These are phyloP conservation scores for Globisporangium spiculum DNA, from an alignment of 352 stramenopile species.

Conservation along the genomic window DNA sequence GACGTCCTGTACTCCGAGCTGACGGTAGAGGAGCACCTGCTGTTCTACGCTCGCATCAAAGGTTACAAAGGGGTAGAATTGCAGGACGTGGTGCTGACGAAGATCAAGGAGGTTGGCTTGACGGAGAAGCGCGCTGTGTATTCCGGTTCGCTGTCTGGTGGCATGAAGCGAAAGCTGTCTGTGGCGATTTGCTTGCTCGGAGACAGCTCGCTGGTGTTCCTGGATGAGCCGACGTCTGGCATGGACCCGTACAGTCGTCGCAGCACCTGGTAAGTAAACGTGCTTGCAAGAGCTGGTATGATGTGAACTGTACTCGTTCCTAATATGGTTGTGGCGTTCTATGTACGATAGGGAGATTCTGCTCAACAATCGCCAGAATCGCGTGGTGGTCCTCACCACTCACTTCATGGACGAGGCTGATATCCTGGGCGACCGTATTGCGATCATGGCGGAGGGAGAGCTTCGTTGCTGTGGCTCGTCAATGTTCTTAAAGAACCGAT, in stretches of 20 bases:
- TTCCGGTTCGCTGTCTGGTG: slow-evolving; percentile 65
- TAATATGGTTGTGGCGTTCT: too few relatives aligned
- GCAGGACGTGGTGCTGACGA: too few relatives aligned
- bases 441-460: slow-evolving; percentile 72
- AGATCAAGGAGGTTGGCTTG: slow-evolving; percentile 45
- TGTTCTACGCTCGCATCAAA: too few relatives aligned
- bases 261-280: slow-evolving; percentile 64
- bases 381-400: slow-evolving; percentile 85
- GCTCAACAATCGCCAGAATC: slow-evolving; percentile 40
- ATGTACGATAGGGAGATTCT: slow-evolving; percentile 38
- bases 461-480: slow-evolving; percentile 48
- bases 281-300: too few relatives aligned
- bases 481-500: slow-evolving; percentile 77
- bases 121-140: slow-evolving; percentile 46
- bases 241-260: slow-evolving; percentile 95
- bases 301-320: too few relatives aligned
- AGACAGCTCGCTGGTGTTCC: slow-evolving; percentile 78
- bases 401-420: slow-evolving; percentile 95
- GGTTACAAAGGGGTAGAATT: too few relatives aligned
- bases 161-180: slow-evolving; percentile 91
- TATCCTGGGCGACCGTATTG: slow-evolving; percentile 71
- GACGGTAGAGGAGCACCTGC: too few relatives aligned
- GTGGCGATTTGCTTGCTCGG: slow-evolving; percentile 89
- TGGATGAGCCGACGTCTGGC: slow-evolving; percentile 91
- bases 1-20: too few relatives aligned